These are phyloP conservation scores for Onygena corvina DNA, from an alignment of 2,329 filamentous ascomycete genomes.

Conservation along the genomic window DNA sequence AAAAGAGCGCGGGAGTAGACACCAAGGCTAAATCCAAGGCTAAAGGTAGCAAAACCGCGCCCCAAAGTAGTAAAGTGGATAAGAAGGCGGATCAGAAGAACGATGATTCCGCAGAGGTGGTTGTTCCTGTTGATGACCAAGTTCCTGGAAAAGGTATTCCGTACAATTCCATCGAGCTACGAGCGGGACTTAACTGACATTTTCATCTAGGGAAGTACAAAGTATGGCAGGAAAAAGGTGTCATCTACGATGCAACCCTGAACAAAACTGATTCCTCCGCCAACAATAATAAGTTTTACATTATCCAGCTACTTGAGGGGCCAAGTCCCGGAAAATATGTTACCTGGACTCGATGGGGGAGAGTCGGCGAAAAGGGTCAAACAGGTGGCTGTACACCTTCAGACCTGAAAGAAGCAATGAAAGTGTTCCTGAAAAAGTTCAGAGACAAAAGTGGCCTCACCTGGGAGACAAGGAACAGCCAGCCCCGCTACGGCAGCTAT, in stretches of 20 bases:
- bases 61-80: not conserved
- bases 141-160: constrained; percentile 19
- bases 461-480: constrained; percentile 38
- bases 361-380: constrained; percentile 50
- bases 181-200: not conserved
- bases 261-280: constrained; percentile 61
- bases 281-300: constrained; percentile 79
- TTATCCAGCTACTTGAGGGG: constrained; percentile 51
- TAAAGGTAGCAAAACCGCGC: not conserved
- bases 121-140: constrained; percentile 39
- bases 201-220: constrained; percentile 13
- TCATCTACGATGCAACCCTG: constrained; percentile 67
- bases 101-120: constrained; percentile 16
- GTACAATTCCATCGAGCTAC: not conserved
- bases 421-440: constrained; percentile 45
- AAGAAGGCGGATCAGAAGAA: not conserved
- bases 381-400: constrained; percentile 31
- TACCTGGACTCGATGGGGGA: constrained; percentile 70
- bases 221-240: constrained; percentile 56
- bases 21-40: not conserved
- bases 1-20: constrained; percentile 28
- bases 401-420: constrained; percentile 30
- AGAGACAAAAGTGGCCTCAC: constrained; percentile 43
- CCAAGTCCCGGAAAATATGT: constrained; percentile 33
- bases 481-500: constrained; percentile 51